Evolutionary conservation across 106 monocot species (phyloP).

Genomic region (Acorus gramineus): DNA sequence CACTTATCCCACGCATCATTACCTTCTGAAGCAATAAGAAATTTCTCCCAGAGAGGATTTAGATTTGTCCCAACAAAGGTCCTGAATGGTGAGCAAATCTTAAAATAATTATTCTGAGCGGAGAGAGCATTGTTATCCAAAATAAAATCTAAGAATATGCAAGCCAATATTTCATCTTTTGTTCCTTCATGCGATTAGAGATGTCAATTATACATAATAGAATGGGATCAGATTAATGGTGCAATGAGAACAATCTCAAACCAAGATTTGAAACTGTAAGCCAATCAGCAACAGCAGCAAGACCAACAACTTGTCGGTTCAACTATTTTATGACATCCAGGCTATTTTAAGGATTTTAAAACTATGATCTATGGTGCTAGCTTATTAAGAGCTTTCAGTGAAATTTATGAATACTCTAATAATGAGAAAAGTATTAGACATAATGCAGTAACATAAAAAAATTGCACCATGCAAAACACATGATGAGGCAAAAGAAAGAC

Average conservation of each 20-base stretch:
- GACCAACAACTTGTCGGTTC: no score
- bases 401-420: neutral
- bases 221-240: no score
- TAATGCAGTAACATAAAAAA: neutral
- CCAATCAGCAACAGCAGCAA: no score
- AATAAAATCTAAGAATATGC: neutral
- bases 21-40: conserved; percentile 63
- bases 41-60: conserved; percentile 59
- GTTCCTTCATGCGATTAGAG: no score
- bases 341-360: no score
- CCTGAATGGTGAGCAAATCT: conserved; percentile 26
- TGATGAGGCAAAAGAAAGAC: conserved; percentile 12
- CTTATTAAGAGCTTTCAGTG: no score
- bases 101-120: neutral
- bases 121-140: neutral
- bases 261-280: no score
- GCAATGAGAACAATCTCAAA: no score
- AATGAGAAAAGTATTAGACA: neutral
- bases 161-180: neutral
- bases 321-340: no score
- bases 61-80: conserved; percentile 77
- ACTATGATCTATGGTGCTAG: no score
- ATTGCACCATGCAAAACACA: neutral
- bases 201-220: no score
- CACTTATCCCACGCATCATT: conserved; percentile 1